phyloP scores from a whole-genome alignment of 257 asterid genomes.

The Anisodus acutangulus region DNA sequence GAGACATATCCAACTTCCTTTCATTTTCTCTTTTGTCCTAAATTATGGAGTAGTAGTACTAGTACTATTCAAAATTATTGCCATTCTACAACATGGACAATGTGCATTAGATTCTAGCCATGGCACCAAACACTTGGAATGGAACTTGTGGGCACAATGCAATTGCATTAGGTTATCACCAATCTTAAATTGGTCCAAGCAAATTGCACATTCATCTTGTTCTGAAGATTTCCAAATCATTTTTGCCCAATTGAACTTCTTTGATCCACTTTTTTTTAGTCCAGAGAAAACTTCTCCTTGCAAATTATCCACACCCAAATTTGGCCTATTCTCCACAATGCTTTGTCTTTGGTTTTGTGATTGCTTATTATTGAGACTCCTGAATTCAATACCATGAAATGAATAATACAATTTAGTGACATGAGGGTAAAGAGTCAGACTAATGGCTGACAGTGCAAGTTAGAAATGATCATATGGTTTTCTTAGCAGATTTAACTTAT shows the following conservation, averaged over 20 bases:
- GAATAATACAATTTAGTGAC: background rate
- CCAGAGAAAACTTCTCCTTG: slow-evolving; percentile 33
- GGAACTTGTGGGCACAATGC: slow-evolving; percentile 74
- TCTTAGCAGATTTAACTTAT: no score
- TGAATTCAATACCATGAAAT: background rate
- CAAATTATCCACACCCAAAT: background rate
- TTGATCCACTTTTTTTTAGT: slow-evolving; percentile 50
- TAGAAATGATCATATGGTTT: no score
- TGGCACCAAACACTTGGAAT: slow-evolving; percentile 66
- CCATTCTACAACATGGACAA: slow-evolving; percentile 74
- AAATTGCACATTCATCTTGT: slow-evolving; percentile 74
- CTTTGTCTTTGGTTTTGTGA: background rate
- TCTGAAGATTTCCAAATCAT: slow-evolving; percentile 61
- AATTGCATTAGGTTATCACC: slow-evolving; percentile 59
- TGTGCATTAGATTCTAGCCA: slow-evolving; percentile 68
- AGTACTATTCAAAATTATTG: background rate
- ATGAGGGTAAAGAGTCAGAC: background rate
- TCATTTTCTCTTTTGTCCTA: background rate
- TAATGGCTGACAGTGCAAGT: background rate
- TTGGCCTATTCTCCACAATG: slow-evolving; percentile 20
- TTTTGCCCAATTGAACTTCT: slow-evolving; percentile 60
- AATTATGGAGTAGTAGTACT: background rate
- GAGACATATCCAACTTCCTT: slow-evolving; percentile 19
- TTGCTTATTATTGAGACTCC: background rate
- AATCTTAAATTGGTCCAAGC: slow-evolving; percentile 60